Conservation (phyloP, 495 filamentous ascomycete species). For the Talaromyces liani region DNA sequence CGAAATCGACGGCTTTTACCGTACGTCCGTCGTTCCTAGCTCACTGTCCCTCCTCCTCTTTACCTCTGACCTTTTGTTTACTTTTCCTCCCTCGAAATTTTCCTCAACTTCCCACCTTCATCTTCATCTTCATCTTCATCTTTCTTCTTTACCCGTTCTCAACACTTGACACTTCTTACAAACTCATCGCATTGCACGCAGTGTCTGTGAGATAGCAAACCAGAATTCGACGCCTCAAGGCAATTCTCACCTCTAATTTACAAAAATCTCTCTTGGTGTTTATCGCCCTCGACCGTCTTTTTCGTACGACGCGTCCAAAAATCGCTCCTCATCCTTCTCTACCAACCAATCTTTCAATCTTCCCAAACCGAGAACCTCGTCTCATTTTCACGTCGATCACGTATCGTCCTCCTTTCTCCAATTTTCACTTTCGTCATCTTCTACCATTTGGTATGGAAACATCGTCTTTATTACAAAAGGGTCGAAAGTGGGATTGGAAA, state of each 20-base stretch:
- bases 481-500: background rate
- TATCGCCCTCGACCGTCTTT: background rate
- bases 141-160: slow-evolving; percentile 2
- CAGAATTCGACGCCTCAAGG: background rate
- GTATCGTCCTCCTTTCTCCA: background rate
- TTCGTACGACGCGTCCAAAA: background rate
- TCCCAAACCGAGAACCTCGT: background rate
- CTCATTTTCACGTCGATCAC: background rate
- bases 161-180: background rate
- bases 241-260: background rate
- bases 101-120: slow-evolving; percentile 1
- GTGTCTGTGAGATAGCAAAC: background rate
- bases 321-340: background rate
- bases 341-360: background rate
- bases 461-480: background rate
- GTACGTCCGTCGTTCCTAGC: background rate
- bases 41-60: slow-evolving; percentile 10
- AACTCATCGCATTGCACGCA: background rate
- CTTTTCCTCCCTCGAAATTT: background rate
- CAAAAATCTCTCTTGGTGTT: background rate
- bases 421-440: background rate
- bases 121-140: slow-evolving; percentile 1
- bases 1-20: background rate
- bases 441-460: background rate
- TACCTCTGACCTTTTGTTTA: slow-evolving; percentile 6